Base-by-base conservation (phyloP, 345 rosid genomes). In the Eucalyptus virginea region DNA sequence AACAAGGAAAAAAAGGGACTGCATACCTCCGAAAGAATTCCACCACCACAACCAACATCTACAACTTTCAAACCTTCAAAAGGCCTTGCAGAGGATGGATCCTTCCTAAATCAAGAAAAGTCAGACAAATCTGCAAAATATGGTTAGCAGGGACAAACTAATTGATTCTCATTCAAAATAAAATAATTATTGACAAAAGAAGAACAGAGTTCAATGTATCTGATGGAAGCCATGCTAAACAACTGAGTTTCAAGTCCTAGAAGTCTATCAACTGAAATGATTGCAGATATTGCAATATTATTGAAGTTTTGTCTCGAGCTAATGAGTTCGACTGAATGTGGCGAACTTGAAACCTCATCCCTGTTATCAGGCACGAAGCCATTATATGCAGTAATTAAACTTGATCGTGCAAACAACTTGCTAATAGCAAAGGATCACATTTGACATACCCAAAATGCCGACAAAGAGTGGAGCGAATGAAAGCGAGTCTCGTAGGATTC, bases 31-130 rank as follows among this genome's bases (percentile, higher is more conserved):
- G 98, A 96, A 86, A 98, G 98, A 88, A 98, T 94, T 88, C 99
- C 99, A 16, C 99, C 99, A 13, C 99, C 99, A 81, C 99, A 98
- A 69, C 99, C 99, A 37, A 98, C 96, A 89, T 98, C 99, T 40
- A 93, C 90, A 77, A 98, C 88, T 67, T 91, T 93, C 54, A 98
- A 91, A 88, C 99, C 99, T 92, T 98, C 96, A 85, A 97, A 94
- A 89, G 99, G 99, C 92, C 93, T 96, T 58, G 97, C 93, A 86
- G 90, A 88, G 77, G 87, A 88, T 80, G 98, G 96, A 93, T 97
- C 95, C 96, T 94, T 97, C 90, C 99, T 97, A 92, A 91, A 91
- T 90, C 48, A 89, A 90, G 48, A n/a, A 87, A 89, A 86, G 52
- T 52, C 52, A 86, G 40, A 50, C 60, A 86, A 49, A 49, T 86